Percentiles rank a stretch among this genome's conserved stretches.
Evolutionary conservation across 441 rosid genomes (phyloP).

Genomic region (Gossypium schwendimanii): DNA sequence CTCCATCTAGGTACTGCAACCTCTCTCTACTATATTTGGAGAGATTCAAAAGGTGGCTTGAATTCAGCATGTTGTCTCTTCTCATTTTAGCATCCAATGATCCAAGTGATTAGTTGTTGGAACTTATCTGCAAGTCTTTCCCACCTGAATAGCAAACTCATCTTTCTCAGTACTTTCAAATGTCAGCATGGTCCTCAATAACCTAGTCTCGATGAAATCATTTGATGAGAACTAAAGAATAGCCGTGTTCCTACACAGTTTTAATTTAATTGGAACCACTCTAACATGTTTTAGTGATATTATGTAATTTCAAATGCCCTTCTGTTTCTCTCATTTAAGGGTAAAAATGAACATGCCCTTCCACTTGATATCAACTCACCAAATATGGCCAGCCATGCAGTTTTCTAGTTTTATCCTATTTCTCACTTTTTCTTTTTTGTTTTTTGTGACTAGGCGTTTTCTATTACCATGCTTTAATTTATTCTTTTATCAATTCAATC

Average conservation of each 20-base stretch:
- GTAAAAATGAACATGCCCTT: not conserved
- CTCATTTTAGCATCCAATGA: slow-evolving; percentile 7
- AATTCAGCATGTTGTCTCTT: not conserved
- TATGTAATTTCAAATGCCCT: not conserved
- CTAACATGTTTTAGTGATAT: not conserved
- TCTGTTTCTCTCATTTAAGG: not conserved
- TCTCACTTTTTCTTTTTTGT: no score
- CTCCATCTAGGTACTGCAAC: slow-evolving; percentile 41
- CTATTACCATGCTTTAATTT: slow-evolving; percentile 3
- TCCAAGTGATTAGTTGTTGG: not conserved
- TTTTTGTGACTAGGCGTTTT: not conserved
- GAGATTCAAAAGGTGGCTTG: slow-evolving; percentile 3
- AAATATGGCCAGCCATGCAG: not conserved
- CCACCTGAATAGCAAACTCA: not conserved
- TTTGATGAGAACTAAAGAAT: not conserved
- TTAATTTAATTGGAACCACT: slow-evolving; percentile 1
- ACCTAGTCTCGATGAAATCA: not conserved
- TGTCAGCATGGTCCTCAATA: not conserved
- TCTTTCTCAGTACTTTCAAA: not conserved
- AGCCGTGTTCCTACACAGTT: not conserved
- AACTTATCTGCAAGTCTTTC: not conserved
- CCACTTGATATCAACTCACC: not conserved
- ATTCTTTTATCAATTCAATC: slow-evolving; percentile 17
- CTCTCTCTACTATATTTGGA: slow-evolving; percentile 1
- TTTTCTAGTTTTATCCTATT: not conserved